Base-by-base conservation (phyloP, 805 yeast species). In the Yueomyces sp. region DNA sequence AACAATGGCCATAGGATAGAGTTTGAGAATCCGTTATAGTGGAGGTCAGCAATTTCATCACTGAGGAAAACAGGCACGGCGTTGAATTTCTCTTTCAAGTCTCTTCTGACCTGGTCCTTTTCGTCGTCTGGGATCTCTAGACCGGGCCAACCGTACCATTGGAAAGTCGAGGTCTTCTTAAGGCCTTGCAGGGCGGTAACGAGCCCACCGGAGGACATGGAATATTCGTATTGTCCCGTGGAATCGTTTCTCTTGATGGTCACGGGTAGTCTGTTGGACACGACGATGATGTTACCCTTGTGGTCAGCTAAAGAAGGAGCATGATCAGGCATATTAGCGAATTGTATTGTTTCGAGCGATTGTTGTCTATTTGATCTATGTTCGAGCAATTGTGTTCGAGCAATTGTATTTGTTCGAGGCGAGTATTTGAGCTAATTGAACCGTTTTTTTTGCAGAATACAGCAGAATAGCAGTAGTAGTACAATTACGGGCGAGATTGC, bases 141-240 rank as follows among this genome's bases (percentile, higher is more conserved):
- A 8, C 90, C 94, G 2, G 97, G 95, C 99, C 99, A 92, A 12
- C 99, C 99, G 55, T 85, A 79, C 99, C 99, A 92, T 59, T 87
- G 92, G 64, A 87, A 87, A 41, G 82, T 80, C 7, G 85, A 77
- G 3, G 80, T 66, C 56, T 84, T 83, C 61, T 85, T 85, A 43
- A 92, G 67, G 1, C 97, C 97, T 56, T 88, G 94, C 38, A 92
- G 68, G 0, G 96, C 98, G 1, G 96, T 86, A 28, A 94, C 98
- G 41, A 92, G 73, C 2, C 99, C 99, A 29, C 99, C 99, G 2
- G 95, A 84, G 31, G 96, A 87, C 96, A 92, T 85, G 41, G 79
- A 65, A 62, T 90, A 92, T 47, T 77, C 78, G 60, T 86, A 92
- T 9, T 72, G 62, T 3, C 90, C 87, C 8, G 61, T 59, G 39